Evolutionary conservation across 2,329 filamentous ascomycete genomes (phyloP), one percentile per base, ranked within the genome.

Genomic region (Fusarium lateritium): DNA sequence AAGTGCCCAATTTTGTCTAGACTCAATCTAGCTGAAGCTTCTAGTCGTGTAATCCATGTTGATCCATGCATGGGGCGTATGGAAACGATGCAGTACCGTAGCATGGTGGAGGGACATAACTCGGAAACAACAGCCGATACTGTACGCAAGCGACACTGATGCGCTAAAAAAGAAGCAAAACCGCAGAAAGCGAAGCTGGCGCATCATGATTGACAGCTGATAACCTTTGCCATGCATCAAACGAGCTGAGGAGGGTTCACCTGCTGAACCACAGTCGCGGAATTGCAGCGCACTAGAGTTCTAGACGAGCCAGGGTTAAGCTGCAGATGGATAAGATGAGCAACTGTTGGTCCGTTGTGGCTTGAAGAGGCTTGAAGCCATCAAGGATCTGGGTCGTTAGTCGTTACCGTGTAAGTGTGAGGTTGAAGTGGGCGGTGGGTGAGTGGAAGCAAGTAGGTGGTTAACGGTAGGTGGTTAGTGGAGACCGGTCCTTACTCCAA

Each of bases 341-440:
- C 59, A 59, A 43, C 19, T 47, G 31, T 28, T 64, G 58, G 49
- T 56, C 53, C 46, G 49, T 65, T 60, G 65, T 65, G 65, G 68
- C 68, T 73, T 72, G 52, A 31, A 19, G 36, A 51, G 43, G 53
- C 53, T 56, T 62, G 51, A 63, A 56, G 45, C 68, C 50, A 71
- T 61, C 40, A 52, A 66, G 51, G 51, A 43, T 52, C 47, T 65
- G 39, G 62, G 38, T 51, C 55, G 31, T 55, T 43, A 31, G 28
- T 31, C 28, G 28, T 31, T 31, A 11, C 34, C 10, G 31, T 65
- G 45, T 40, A 62, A 66, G 54, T 65, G 47, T 26, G 11, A 31
- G 50, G 33, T 46, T 45, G 39, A 43, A 40, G 39, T 24, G 38
- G 33, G 22, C 8, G 21, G 39, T 24, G 38, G 33, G 22, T 11